Conservation (phyloP, 768 basidiomycete genomes). For the Mycena vitilis region DNA sequence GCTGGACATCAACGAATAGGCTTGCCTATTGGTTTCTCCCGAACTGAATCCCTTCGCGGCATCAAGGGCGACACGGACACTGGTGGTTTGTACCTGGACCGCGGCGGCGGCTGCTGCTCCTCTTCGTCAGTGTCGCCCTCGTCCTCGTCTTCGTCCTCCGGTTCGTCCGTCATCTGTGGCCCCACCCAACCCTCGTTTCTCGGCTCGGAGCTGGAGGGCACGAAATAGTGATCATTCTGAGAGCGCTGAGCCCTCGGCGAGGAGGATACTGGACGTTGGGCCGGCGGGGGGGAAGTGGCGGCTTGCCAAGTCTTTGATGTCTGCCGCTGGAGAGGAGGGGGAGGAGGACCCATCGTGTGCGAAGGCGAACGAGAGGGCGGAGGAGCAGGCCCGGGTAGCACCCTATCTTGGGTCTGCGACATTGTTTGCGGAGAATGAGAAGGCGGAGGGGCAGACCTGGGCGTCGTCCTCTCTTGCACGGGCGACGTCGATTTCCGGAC, state of each 20-base stretch:
- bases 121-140: not conserved
- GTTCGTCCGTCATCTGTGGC: conserved; percentile 11
- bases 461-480: not conserved
- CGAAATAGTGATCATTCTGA: conserved; percentile 2
- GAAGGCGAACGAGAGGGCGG: not conserved
- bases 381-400: not conserved
- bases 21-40: conserved; percentile 21
- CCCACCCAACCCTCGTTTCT: conserved; percentile 1
- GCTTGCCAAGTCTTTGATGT: conserved; percentile 14
- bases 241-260: conserved; percentile 12
- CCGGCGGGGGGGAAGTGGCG: conserved; percentile 3
- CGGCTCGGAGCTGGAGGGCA: not conserved
- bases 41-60: not conserved
- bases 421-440: too few relatives aligned
- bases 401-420: not conserved
- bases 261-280: not conserved
- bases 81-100: not conserved
- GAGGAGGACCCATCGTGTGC: not conserved
- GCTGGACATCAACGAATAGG: not conserved
- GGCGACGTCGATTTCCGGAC: not conserved
- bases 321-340: not conserved
- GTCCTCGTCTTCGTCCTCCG: conserved; percentile 20
- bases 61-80: conserved; percentile 2
- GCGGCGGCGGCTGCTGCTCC: too few relatives aligned
- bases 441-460: not conserved